Conservation (phyloP, 176 grass and related monocot species). For the Leersia perrieri region DNA sequence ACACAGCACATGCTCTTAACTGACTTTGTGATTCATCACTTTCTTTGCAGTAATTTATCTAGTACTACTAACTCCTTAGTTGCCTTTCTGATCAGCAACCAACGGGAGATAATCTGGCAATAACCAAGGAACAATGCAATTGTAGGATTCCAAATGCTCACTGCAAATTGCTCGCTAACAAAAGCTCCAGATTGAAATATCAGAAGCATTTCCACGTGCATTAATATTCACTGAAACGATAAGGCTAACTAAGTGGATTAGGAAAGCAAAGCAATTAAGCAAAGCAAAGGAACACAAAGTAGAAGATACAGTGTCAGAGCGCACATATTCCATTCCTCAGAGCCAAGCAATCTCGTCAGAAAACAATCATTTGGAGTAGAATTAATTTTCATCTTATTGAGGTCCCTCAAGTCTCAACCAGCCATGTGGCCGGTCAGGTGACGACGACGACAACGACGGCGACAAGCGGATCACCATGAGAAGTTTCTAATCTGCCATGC, state of each 20-base stretch:
- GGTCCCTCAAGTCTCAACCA: background rate
- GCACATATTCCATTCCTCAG: slow-evolving; percentile 53
- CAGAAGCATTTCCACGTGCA: background rate
- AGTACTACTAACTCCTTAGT: background rate
- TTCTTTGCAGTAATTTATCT: background rate
- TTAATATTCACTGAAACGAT: background rate
- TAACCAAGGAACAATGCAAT: background rate
- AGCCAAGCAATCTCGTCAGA: slow-evolving; percentile 51
- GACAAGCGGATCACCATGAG: slow-evolving; percentile 12
- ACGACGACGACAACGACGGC: background rate
- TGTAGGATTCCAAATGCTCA: background rate
- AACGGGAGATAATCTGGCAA: background rate
- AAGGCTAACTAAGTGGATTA: background rate
- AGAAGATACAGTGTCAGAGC: background rate
- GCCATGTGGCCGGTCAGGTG: slow-evolving; percentile 8
- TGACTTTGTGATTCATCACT: slow-evolving; percentile 17
- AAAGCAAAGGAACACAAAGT: slow-evolving; percentile 21
- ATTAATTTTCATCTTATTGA: background rate
- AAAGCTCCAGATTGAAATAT: background rate
- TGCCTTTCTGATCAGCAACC: slow-evolving; percentile 11
- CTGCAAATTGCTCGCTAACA: background rate
- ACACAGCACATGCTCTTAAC: background rate
- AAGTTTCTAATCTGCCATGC: slow-evolving; percentile 34
- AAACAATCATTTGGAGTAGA: background rate
- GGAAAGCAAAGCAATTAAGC: slow-evolving; percentile 9